Evolutionary conservation across 73 alveolate species (phyloP), one percentile per base, ranked within the genome.

Genomic region (Stentor coeruleus): DNA sequence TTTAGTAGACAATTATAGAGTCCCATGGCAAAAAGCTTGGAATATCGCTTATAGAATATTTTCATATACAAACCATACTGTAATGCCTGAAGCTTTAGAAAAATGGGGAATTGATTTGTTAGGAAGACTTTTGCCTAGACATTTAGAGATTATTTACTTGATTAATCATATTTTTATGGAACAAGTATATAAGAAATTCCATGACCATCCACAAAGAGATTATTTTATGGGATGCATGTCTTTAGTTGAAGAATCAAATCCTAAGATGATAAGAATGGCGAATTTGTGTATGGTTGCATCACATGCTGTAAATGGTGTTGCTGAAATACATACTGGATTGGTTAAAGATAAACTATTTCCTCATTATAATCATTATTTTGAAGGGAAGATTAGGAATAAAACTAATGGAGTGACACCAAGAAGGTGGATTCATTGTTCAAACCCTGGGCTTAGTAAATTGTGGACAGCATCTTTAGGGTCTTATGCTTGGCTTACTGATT

Each of bases 381-480:
- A 94, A 26, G 75, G 88, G 57, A 92, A 92, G 75, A 86, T 92
- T 81, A 85, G 81, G 84, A 93, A 93, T 77, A 87, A 86, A 77
- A 93, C 98, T 55, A 93, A 93, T 87, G 99, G 99, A 3, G 99
- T 98, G 49, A 98, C 99, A 30, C 98, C 99, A 3, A 84, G 99
- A 39, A 92, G 99, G 84, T 98, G 99, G 99, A 88, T 98, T 33
- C 98, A 98, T 87, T 97, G 99, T 82, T 95, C 98, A 74, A 97
- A 97, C 91, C 99, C 99, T 0, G 97, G 91, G 38, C 95, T 98
- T 38, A 83, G 96, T 73, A 88, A 84, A 2, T 86, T 98, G 72
- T 95, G 93, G 85, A 90, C 98, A 58, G 94, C 94, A 59, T 94
- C 98, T 97, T 85, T 97, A 77, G 89, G 96, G n/a, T 39, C 74